Evolutionary conservation across 192 early-diverging fungal species (phyloP), one percentile per base, ranked within the genome.

Genomic region (Linderina pennispora): DNA sequence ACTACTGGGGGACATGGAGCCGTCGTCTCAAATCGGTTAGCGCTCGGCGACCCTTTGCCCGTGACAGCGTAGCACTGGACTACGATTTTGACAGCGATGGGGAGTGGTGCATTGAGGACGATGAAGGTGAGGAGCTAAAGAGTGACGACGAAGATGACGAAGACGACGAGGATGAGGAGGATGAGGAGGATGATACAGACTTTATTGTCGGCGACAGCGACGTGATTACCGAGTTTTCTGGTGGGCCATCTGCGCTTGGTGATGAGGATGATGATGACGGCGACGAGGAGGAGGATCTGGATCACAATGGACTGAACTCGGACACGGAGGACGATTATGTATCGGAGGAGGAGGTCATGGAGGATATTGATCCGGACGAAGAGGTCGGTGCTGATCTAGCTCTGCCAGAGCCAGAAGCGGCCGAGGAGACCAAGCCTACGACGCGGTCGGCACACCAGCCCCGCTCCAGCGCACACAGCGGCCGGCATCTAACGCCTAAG

Each of bases 51-150:
- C 86, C 87, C 14, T 81, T 89, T 62, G 64, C 55, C 21, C 65
- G 54, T 36, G 92, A 91, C 48, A 64, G 62, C 7, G 49, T 34
- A 1, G 23, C 75, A 23, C 33, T 94, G 8, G 85, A 96, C 45
- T 96, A 96, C 46, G 87, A 88, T 4, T 66, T 86, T 48, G 92
- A 96, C 51, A 90, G 87, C 52, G 90, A 91, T 37, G 84, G 80
- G 0, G 92, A 92, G 63, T 96, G 92, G 92, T 89, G 88, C 23
- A 82, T 79, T 22, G 65, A 69, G 8, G 88, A 91, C 25, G 92
- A 87, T 23, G 86, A 88, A 47, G 92, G 92, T 15, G 92, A 96
- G 48, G 89, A 92, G 36, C 67, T 86, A 11, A 75, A 70, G 33
- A 85, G 80, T 58, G 87, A 86, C 5, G 81, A 83, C 50, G 89